Base-by-base conservation (phyloP, 2,329 filamentous ascomycete species). In the Alternaria burnsii region DNA sequence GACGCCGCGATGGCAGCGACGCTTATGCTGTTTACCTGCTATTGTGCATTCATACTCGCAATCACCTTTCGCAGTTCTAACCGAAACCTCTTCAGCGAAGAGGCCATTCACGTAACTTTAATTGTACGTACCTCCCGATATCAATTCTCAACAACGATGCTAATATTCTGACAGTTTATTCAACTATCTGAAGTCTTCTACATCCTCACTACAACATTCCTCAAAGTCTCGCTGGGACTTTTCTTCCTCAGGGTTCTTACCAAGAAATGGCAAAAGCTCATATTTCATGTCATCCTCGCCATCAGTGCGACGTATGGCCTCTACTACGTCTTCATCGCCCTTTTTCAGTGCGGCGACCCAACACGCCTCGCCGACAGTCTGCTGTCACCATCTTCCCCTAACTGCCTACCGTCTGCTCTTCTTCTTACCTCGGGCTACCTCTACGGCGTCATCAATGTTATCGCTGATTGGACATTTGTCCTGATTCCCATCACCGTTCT, bases 111-210 rank as follows among this genome's bases (percentile, higher is more conserved):
- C 18, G 38, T 62, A 18, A 74, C 63, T 10, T 52, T 75, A 12
- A 59, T 71, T 18, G 70, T 74, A 69, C 9, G 69, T 58, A 38
- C 24, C 11, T 12, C 22, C 18, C 22, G 6, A 24, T n/a, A n/a
- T 2, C 9, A 26, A 5, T 7, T 28, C 11, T 14, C 4, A 18
- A 22, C 11, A 2, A 12, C 18, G 4, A 5, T 22, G 48, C 59
- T 67, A 41, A 71, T 42, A 22, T 20, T 3, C 14, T 1, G 10
- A 20, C 20, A 76, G 74, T 72, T 71, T 24, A 64, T 78, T 18
- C 73, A 76, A 66, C 65, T 77, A 6, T 66, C 64, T 18, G 84
- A 87, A 66, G 76, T 84, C 50, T 84, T 82, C 69, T 88, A 87
- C 69, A 80, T 83, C 26, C 76, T 85, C 61, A 80, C 82, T 0